Evolutionary conservation across 176 grass and related monocot species (phyloP).

Genomic region (Oryza coarctata): DNA sequence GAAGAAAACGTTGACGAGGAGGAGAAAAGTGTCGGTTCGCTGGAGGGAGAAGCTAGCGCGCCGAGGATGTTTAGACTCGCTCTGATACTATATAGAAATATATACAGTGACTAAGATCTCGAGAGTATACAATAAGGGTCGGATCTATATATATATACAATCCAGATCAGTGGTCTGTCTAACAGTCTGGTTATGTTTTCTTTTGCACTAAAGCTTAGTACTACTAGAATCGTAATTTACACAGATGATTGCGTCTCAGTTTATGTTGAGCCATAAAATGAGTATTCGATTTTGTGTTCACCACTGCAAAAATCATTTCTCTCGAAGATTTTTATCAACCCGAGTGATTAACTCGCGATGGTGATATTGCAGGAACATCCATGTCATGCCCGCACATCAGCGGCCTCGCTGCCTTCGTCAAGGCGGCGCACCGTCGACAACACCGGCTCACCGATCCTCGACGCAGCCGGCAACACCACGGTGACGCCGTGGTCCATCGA

Average conservation of each 20-base stretch:
- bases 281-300: neutral
- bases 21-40: no score
- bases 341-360: neutral
- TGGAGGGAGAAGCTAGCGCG: no score
- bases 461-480: constrained; percentile 53
- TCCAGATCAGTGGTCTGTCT: no score
- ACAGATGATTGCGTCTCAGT: neutral
- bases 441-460: constrained; percentile 47
- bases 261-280: neutral
- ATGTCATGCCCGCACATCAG: constrained; percentile 98
- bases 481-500: constrained; percentile 78
- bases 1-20: no score
- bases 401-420: constrained; percentile 71
- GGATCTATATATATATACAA: no score
- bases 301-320: no score
- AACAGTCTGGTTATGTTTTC: neutral
- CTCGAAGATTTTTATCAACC: neutral
- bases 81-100: no score
- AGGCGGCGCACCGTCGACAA: constrained; percentile 74
- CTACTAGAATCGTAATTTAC: neutral
- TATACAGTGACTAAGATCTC: no score
- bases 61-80: no score
- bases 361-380: constrained; percentile 63
- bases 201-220: neutral
- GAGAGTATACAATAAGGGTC: no score